Percentiles rank a stretch among this genome's conserved stretches.
These are phyloP conservation scores for Trypanosoma caninum DNA, from an alignment of 208 protist species.

Conservation along the genomic window DNA sequence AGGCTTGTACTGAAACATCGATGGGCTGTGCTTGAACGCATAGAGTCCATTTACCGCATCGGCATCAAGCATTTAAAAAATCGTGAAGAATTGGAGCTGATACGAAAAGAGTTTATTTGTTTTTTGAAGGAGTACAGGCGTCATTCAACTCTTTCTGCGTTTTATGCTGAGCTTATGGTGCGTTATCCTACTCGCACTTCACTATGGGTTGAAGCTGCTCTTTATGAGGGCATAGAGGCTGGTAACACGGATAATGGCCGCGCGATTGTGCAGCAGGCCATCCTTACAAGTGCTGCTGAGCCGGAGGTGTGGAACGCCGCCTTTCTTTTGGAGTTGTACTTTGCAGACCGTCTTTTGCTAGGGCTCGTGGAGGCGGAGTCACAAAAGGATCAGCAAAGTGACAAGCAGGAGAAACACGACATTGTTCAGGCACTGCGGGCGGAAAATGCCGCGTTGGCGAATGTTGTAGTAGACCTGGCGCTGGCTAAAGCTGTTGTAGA, in stretches of 20 bases:
- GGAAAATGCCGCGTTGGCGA: constrained; percentile 58
- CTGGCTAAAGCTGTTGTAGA: constrained; percentile 67
- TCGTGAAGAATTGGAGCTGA: constrained; percentile 40
- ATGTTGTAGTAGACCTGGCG: constrained; percentile 64
- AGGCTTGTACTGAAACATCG: constrained; percentile 77
- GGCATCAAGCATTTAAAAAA: constrained; percentile 70
- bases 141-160: constrained; percentile 49
- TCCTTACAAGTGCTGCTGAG: constrained; percentile 54
- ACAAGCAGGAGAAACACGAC: constrained; percentile 10
- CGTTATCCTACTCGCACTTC: constrained; percentile 55
- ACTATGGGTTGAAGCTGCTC: constrained; percentile 76
- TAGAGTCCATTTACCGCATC: constrained; percentile 81
- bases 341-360: constrained; percentile 48
- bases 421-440: constrained; percentile 37
- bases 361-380: constrained; percentile 35
- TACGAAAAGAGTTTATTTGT: constrained; percentile 52
- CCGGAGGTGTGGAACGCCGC: constrained; percentile 65
- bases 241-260: constrained; percentile 75
- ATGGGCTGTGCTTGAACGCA: constrained; percentile 75
- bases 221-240: constrained; percentile 56
- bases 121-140: constrained; percentile 70
- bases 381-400: constrained; percentile 9
- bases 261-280: constrained; percentile 71
- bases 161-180: constrained; percentile 76
- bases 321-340: constrained; percentile 69